Base-by-base conservation (phyloP, 2,329 filamentous ascomycete genomes). In the Fusarium nisikadoi region DNA sequence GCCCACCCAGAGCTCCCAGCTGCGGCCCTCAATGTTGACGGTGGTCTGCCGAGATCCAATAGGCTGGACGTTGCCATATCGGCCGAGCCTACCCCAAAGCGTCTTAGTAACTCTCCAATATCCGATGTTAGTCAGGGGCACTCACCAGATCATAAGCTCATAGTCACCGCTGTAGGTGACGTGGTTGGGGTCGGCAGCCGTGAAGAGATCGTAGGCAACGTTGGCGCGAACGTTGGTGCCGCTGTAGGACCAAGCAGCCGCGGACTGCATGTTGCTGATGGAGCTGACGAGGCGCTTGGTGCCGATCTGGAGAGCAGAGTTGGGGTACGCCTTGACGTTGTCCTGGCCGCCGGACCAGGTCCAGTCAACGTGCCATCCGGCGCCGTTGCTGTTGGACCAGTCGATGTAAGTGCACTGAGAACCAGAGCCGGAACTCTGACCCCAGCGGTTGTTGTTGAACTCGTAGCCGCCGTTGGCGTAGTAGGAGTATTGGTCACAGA, bases 401-500 rank as follows among this genome's bases (percentile, higher is more conserved):
- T 66, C 61, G 9, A 66, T 39, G 38, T 66, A 66, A 16, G 63
- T 66, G 20, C 61, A 66, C 39, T 65, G 61, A 41, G 43, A 50
- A 4, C 63, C 61, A 29, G 61, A 50, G 14, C 63, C 63, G 1
- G 63, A 66, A 39, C 33, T 8, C 35, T 66, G 63, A 8, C 63
- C 63, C 61, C 61, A 66, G 13, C 63, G 63, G 61, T 66, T 66
- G 43, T 66, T 66, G 61, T 66, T 66, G 43, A 66, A 66, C 43
- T 66, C 63, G 4, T 66, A 66, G 8, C 63, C 63, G 1, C 31
- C 63, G 13, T 66, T 66, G 20, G 63, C 27, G 16, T 66, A 66
- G 62, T 66, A 66, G 5, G 61, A 31, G 62, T 66, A 66, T 17
- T 59, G 63, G 50, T 66, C 61, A 20, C 61, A 66, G 2, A 66